Base-by-base conservation (phyloP, 2,329 filamentous ascomycete species). In the Hirsutella rhossiliensis region DNA sequence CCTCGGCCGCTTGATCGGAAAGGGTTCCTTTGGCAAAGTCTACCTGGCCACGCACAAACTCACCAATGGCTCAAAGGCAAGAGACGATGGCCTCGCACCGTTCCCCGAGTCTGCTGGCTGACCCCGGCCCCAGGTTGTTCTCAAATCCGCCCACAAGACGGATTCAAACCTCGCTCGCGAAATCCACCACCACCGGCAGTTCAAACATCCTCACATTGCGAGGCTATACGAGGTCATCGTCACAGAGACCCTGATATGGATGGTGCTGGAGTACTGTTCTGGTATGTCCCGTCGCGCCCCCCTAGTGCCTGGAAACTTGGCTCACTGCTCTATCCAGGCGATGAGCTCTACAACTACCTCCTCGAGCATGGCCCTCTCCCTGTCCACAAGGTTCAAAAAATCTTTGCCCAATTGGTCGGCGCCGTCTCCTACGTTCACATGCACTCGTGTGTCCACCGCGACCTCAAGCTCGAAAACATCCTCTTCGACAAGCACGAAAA, bases 131-230 rank as follows among this genome's bases (percentile, higher is more conserved):
- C 61, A 94, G 87, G 92, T 98, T 55, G 92, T 98, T 31, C 86
- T 98, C 66, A 98, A 98, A 67, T 96, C 89, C 48, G 92, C 92
- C 50, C 90, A 92, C 61, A 96, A 95, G 63, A 84, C 89, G 60
- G 92, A 98, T 63, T 80, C 87, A 44, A 98, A 98, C 61, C 81
- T 98, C 41, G 90, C 90, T 15, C 84, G 92, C 54, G 92, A 98
- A 63, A 98, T 98, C 55, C 92, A 98, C 63, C 92, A 98, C 62
- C 92, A 98, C 62, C 85, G 92, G 53, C 92, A 98, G 64, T 96
- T 98, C 64, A 76, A 95, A 51, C 92, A 98, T 59, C 92, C 92
- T 19, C 92, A 98, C 66, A 98, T 98, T 56, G 89, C 92, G 39
- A 79, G 92, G 42, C 72, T 98, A 19, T 97, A 98, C 70, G 92